Percentiles rank a stretch among this genome's conserved stretches.
Conservation (phyloP, 805 yeast species). For the Limtongia smithiae region DNA sequence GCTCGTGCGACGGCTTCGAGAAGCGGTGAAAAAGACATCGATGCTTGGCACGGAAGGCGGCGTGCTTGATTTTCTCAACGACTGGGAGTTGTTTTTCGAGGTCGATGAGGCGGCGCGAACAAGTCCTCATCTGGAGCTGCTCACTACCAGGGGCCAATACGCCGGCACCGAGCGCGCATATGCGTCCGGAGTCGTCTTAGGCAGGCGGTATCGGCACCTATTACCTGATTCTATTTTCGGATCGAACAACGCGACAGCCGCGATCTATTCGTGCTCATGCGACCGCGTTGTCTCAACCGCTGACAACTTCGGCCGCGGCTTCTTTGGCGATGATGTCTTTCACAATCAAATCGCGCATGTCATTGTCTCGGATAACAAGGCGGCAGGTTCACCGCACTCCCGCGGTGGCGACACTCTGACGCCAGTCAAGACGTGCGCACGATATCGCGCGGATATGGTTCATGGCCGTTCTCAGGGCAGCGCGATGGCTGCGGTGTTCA, state of each 20-base stretch:
- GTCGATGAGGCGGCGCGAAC: constrained; percentile 7
- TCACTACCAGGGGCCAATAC: constrained; percentile 15
- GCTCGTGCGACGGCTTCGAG: constrained; percentile 11
- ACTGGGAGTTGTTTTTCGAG: constrained; percentile 22
- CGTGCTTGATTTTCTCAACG: constrained; percentile 14
- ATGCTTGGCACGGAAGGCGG: not conserved
- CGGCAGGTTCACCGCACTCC: too few species aligned
- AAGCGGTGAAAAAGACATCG: not conserved
- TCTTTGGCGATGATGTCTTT: constrained; percentile 11
- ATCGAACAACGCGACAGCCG: not conserved
- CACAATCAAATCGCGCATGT: constrained; percentile 10
- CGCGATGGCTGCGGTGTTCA: constrained; percentile 2
- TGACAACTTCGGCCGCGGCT: constrained; percentile 21
- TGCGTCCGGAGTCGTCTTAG: constrained; percentile 10
- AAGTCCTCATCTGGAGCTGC: constrained; percentile 15
- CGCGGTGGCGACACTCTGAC: constrained; percentile 28
- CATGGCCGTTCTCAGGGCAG: constrained; percentile 11
- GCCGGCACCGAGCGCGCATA: constrained; percentile 16
- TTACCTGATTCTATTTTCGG: not conserved
- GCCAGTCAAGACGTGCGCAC: constrained; percentile 22
- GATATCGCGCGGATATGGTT: constrained; percentile 13
- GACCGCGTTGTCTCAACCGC: constrained; percentile 26
- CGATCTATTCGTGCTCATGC: constrained; percentile 26
- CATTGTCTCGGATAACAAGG: constrained; percentile 19
- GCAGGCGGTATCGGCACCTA: constrained; percentile 10